Evolutionary conservation across 1,139 yeast species (phyloP).

Genomic region (Suhomyces yuchorum): DNA sequence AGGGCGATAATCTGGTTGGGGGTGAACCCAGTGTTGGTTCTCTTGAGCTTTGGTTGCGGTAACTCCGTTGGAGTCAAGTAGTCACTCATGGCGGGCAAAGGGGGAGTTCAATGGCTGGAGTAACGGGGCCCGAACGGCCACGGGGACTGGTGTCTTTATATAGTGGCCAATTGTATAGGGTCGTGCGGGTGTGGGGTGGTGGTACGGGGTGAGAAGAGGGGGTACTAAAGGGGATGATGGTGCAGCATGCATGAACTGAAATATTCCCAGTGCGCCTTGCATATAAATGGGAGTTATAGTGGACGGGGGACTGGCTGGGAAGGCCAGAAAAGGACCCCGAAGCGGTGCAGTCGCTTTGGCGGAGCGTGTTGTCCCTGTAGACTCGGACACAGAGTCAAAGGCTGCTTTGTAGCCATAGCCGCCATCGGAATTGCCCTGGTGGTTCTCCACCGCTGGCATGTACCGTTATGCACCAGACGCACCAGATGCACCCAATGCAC

Average conservation of each 20-base stretch:
- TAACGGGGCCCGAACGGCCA: not conserved
- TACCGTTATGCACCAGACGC: no score
- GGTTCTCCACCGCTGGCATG: no score
- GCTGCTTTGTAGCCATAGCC: no score
- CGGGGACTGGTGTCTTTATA: constrained; percentile 4
- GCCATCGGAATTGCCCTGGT: no score
- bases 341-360: no score
- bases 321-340: no score
- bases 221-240: not conserved
- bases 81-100: constrained; percentile 35
- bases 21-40: constrained; percentile 88
- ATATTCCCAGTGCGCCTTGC: not conserved
- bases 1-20: constrained; percentile 85
- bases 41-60: constrained; percentile 51
- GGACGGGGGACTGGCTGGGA: no score
- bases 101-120: not conserved
- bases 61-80: constrained; percentile 44
- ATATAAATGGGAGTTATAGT: not conserved
- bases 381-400: no score
- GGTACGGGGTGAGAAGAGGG: constrained; percentile 1
- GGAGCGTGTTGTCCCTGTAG: no score
- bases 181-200: constrained; percentile 9
- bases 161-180: constrained; percentile 3
- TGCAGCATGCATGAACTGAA: not conserved
- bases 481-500: not conserved